A percentile compares a stretch with the other conserved stretches of the same genome.
Conservation (phyloP, 2,329 filamentous ascomycete genomes). For the Monosporascus sp. region DNA sequence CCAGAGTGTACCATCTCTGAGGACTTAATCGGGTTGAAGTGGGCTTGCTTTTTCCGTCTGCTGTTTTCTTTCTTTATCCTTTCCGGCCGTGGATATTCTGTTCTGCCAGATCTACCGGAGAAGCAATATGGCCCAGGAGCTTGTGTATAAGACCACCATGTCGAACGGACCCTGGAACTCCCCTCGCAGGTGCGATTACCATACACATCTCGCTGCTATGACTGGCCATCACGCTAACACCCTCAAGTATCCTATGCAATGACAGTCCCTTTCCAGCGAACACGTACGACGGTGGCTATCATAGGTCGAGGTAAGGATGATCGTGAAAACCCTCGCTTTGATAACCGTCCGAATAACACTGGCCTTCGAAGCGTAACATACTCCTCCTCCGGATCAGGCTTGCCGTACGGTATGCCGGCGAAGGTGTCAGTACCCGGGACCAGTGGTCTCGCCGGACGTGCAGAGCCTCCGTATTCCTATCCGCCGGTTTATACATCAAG, state of each 20-base stretch:
- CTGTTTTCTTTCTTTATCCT: constrained; percentile 8
- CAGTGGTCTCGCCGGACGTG: constrained; percentile 33
- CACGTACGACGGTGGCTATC: constrained; percentile 23
- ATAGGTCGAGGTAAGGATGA: constrained; percentile 28
- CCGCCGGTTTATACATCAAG: constrained; percentile 38
- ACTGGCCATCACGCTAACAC: constrained; percentile 22
- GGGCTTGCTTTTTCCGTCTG: constrained; percentile 14
- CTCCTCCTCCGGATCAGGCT: constrained; percentile 29
- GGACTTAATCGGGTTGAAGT: constrained; percentile 11
- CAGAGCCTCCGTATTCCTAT: constrained; percentile 35
- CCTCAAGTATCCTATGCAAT: constrained; percentile 25
- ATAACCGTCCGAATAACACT: constrained; percentile 29
- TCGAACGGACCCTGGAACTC: constrained; percentile 46
- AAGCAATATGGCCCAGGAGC: constrained; percentile 29
- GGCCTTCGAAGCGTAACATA: constrained; percentile 39
- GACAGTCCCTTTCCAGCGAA: constrained; percentile 22
- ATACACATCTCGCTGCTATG: constrained; percentile 12
- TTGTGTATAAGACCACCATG: constrained; percentile 42
- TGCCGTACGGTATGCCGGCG: constrained; percentile 29
- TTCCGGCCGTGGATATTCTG: constrained; percentile 11
- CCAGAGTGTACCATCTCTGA: constrained; percentile 12
- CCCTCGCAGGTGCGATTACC: constrained; percentile 46
- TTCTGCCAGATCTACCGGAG: constrained; percentile 10
- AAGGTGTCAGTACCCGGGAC: constrained; percentile 27
- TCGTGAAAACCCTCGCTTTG: constrained; percentile 12